These are phyloP conservation scores for Fusarium falciforme DNA, from an alignment of 2,329 filamentous ascomycete species.

Conservation along the genomic window DNA sequence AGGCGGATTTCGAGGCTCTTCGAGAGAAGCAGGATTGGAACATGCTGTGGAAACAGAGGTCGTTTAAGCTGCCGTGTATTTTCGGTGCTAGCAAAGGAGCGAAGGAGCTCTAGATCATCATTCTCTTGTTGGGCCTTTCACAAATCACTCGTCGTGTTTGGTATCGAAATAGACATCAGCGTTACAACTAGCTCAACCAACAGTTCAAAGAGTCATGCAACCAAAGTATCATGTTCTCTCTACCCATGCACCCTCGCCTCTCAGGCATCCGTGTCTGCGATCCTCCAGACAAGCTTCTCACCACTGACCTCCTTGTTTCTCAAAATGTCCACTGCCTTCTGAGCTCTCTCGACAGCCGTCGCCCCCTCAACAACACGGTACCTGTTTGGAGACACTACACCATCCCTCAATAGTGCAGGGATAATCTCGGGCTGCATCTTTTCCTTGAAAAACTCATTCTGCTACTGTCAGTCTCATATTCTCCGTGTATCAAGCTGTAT, in stretches of 20 bases:
- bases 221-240: background rate
- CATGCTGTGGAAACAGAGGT: background rate
- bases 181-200: background rate
- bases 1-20: background rate
- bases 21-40: background rate
- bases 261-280: constrained; percentile 27
- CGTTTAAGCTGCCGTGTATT: background rate
- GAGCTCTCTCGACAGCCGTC: constrained; percentile 52
- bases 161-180: background rate
- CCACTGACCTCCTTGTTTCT: constrained; percentile 53
- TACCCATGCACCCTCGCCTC: background rate
- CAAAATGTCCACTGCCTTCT: constrained; percentile 51
- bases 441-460: constrained; percentile 68
- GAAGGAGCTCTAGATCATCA: background rate
- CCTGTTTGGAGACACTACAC: constrained; percentile 54
- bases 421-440: constrained; percentile 67
- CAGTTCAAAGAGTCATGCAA: background rate
- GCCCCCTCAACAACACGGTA: constrained; percentile 56
- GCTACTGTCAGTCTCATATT: constrained; percentile 1
- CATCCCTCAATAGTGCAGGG: constrained; percentile 56
- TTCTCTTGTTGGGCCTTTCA: background rate
- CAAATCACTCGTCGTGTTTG: background rate
- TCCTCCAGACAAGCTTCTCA: constrained; percentile 54
- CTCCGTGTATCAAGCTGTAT: background rate
- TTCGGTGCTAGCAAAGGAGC: background rate